These are phyloP conservation scores for Arctium minus DNA, from an alignment of 129 eudicot genomes.

Conservation along the genomic window DNA sequence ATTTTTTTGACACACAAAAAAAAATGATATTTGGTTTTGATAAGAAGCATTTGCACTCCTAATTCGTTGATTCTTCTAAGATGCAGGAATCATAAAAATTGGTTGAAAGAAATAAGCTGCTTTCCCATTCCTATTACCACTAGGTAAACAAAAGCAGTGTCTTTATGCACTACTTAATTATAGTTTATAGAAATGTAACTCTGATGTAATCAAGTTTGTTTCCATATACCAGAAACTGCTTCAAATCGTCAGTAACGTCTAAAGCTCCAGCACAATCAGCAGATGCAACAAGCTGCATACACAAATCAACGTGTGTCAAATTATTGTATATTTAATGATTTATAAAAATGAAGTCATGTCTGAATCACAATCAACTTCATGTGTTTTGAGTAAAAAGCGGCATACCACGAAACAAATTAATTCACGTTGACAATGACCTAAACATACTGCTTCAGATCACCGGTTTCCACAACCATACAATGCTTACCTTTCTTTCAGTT, in stretches of 20 bases:
- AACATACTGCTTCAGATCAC: not conserved
- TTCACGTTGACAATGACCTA: constrained; percentile 3
- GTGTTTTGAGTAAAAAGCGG: not conserved
- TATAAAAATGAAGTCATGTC: not conserved
- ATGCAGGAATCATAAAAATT: not conserved
- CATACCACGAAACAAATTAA: not conserved
- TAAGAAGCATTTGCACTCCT: not conserved
- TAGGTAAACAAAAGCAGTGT: not conserved
- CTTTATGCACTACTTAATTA: not conserved
- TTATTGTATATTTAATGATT: not conserved
- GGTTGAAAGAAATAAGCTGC: not conserved
- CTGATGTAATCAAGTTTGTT: not conserved
- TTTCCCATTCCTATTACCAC: not conserved
- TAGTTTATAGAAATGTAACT: not conserved
- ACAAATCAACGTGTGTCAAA: constrained; percentile 17
- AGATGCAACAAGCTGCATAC: constrained; percentile 73
- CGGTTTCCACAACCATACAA: not conserved
- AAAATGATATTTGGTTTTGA: not conserved
- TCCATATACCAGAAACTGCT: constrained; percentile 70
- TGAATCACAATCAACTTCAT: constrained; percentile 1
- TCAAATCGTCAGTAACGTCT: constrained; percentile 89
- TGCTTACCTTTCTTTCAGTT: not conserved
- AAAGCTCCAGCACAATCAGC: constrained; percentile 99
- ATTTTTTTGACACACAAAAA: not conserved
- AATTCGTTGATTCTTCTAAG: not conserved